Evolutionary conservation across 2,329 filamentous ascomycete genomes (phyloP).

Genomic region (Alternaria longipes): DNA sequence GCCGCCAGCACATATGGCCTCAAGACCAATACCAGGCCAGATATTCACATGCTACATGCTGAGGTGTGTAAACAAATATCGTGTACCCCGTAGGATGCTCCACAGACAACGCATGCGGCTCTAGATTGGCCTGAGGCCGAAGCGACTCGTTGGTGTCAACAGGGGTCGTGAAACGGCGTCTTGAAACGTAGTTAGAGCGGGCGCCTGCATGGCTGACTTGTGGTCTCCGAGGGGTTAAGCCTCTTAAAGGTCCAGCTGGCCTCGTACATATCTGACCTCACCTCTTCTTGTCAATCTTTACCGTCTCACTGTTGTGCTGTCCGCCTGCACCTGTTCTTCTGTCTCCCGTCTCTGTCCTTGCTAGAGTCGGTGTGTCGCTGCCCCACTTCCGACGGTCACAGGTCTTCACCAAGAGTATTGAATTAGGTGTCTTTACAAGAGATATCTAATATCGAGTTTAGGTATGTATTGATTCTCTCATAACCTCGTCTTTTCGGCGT

Average conservation of each 20-base stretch:
- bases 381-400: constrained; percentile 13
- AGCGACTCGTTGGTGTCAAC: constrained; percentile 42
- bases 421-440: constrained; percentile 1
- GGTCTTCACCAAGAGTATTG: not conserved
- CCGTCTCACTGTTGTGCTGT: constrained; percentile 11
- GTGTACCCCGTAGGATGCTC: not conserved
- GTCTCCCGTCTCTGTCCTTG: constrained; percentile 15
- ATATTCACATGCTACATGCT: not conserved
- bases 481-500: not conserved
- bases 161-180: constrained; percentile 48
- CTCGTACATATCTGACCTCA: constrained; percentile 29
- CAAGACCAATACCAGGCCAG: not conserved
- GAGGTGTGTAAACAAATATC: not conserved
- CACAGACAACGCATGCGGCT: constrained; percentile 2
- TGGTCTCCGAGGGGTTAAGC: constrained; percentile 14
- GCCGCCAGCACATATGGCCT: not conserved
- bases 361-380: constrained; percentile 1
- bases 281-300: constrained; percentile 27
- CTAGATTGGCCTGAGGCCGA: constrained; percentile 30
- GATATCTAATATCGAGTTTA: not conserved
- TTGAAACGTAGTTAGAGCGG: constrained; percentile 46
- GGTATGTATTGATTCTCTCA: constrained; percentile 13
- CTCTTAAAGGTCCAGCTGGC: constrained; percentile 36
- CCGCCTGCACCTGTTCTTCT: constrained; percentile 2
- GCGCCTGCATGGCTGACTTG: constrained; percentile 48